Evolutionary conservation across 2,329 filamentous ascomycete genomes (phyloP).

Genomic region (Anthostomella pinea): DNA sequence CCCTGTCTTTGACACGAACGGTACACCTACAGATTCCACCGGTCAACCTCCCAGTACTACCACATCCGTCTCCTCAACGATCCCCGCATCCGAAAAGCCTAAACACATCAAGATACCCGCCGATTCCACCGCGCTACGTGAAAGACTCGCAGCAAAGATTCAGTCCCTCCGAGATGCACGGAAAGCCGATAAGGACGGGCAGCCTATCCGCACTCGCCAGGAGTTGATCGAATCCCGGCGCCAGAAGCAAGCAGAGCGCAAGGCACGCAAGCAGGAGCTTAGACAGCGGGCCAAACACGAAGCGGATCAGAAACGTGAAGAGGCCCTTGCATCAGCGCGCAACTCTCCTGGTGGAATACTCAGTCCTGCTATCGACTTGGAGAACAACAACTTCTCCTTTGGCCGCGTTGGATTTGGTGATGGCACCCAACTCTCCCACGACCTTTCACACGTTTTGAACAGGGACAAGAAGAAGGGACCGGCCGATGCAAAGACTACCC

Average conservation of each 20-base stretch:
- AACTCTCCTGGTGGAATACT: slow-evolving; percentile 58
- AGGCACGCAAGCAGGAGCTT: slow-evolving; percentile 84
- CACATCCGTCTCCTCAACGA: slow-evolving; percentile 68
- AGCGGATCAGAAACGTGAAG: slow-evolving; percentile 66
- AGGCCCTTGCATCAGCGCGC: slow-evolving; percentile 56
- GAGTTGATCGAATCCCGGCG: slow-evolving; percentile 89
- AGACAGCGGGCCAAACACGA: slow-evolving; percentile 75
- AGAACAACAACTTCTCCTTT: slow-evolving; percentile 75
- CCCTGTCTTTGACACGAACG: slow-evolving; percentile 57
- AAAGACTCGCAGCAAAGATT: slow-evolving; percentile 77
- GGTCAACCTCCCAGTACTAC: slow-evolving; percentile 53
- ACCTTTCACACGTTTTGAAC: slow-evolving; percentile 59
- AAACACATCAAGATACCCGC: slow-evolving; percentile 66
- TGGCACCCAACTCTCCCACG: slow-evolving; percentile 74
- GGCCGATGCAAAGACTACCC: slow-evolving; percentile 78
- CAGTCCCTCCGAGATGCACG: slow-evolving; percentile 80
- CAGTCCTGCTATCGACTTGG: slow-evolving; percentile 52
- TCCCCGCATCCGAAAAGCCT: slow-evolving; percentile 57
- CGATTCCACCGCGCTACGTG: slow-evolving; percentile 72
- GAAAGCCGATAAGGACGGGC: slow-evolving; percentile 84
- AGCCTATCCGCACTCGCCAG: slow-evolving; percentile 79
- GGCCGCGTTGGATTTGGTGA: slow-evolving; percentile 89
- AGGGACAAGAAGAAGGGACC: slow-evolving; percentile 76
- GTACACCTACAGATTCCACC: slow-evolving; percentile 38
- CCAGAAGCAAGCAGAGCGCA: slow-evolving; percentile 81